phyloP scores from a whole-genome alignment of 345 rosid genomes.

The Euclidium syriacum region DNA sequence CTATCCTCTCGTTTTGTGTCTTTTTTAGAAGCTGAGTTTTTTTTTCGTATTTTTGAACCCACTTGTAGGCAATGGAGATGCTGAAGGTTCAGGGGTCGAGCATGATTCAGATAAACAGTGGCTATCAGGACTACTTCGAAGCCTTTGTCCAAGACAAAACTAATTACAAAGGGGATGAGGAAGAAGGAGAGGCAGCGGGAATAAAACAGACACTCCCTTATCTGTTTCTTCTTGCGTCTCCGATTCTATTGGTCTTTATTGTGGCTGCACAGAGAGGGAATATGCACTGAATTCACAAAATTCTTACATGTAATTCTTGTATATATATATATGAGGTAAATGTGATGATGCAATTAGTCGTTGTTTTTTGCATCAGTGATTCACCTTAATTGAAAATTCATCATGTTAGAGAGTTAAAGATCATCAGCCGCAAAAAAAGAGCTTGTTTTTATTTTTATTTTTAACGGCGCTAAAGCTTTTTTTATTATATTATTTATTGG shows the following conservation, averaged over 20 bases:
- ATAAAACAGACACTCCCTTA: conserved; percentile 57
- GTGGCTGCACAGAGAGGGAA: conserved; percentile 52
- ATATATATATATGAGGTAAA: conserved; percentile 17
- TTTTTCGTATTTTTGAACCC: not conserved
- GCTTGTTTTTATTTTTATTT: no score
- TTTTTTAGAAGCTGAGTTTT: not conserved
- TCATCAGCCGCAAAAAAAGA: not conserved
- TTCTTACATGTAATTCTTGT: conserved; percentile 16
- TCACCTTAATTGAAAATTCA: not conserved
- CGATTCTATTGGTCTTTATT: conserved; percentile 49
- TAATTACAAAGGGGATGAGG: conserved; percentile 31
- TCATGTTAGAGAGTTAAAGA: conserved; percentile 2
- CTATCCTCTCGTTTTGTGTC: not conserved
- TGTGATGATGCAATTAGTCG: conserved; percentile 3
- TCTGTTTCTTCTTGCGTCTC: conserved; percentile 62
- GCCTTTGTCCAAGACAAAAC: conserved; percentile 55
- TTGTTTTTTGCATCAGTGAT: not conserved
- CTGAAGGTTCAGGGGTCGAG: conserved; percentile 59
- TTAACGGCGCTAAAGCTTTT: no score
- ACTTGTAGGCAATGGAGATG: conserved; percentile 74
- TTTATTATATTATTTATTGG: conserved; percentile 6
- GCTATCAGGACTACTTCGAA: conserved; percentile 67
- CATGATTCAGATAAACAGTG: conserved; percentile 33
- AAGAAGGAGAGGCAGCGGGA: conserved; percentile 34
- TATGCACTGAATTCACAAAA: conserved; percentile 10